Evolutionary conservation across 176 grass and related monocot genomes (phyloP), one percentile per base, ranked within the genome.

Genomic region (sorghum (Sorghum bicolor)): DNA sequence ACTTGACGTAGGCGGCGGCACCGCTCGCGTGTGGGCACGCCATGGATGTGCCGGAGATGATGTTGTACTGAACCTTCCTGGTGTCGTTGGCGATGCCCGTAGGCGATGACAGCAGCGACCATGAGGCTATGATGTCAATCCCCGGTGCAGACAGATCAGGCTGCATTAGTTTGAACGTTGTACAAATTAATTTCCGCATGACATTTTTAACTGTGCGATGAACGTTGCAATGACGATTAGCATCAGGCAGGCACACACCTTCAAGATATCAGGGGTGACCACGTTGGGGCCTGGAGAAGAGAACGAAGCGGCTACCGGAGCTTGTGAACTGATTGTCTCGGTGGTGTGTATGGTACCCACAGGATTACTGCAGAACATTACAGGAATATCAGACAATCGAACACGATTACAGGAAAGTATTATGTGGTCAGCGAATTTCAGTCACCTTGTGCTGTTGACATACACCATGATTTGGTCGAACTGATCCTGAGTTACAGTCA

Each of bases 231-330:
- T n/a, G n/a, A n/a, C n/a, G n/a, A n/a, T n/a, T n/a, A n/a, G n/a
- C n/a, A n/a, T 40, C 44, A 47, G 44, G 6, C 0, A 57, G 2
- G 1, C 11, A 5, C 0, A 22, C 6, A 92, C 90, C 90, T 92
- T 89, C 64, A 92, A 81, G 30, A 92, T 92, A 5, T 14, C 37
- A 0, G 91, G 64, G 5, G 70, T 81, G 53, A 92, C 81, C 15
- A 68, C 3, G 74, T 92, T 92, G 33, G 91, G 87, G 3, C 91
- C 87, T 61, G 87, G 81, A 10, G 87, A 92, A 5, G 90, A 89
- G 76, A 89, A 89, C 0, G 84, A 76, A 9, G 76, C 90, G 5
- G 64, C 43, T 14, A 29, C 20, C 0, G 90, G 90, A 52, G 87
- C 90, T 12, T 74, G 36, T 5, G 71, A n/a, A n/a, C n/a, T n/a